phyloP scores from a whole-genome alignment of 2,329 filamentous ascomycete species.

The Penicillium griseofulvum region DNA sequence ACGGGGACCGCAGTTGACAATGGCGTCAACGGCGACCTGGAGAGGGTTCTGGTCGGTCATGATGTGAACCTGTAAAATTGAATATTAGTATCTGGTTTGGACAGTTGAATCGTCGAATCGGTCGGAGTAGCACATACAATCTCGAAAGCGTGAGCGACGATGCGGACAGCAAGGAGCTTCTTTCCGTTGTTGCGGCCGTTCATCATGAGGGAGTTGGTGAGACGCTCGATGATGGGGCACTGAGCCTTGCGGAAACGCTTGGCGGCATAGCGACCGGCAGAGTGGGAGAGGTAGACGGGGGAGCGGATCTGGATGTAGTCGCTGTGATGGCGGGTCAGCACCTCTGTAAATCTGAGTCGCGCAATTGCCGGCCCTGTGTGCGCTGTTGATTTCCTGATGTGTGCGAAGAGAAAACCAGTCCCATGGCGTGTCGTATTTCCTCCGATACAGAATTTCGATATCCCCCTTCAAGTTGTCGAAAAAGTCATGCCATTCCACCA shows the following conservation, averaged over 20 bases:
- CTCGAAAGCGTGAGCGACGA: slow-evolving; percentile 98
- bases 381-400: slow-evolving; percentile 10
- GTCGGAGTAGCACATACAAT: slow-evolving; percentile 69
- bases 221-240: slow-evolving; percentile 99
- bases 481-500: slow-evolving; percentile 11
- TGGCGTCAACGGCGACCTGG: slow-evolving; percentile 98
- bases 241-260: slow-evolving; percentile 99
- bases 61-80: slow-evolving; percentile 79
- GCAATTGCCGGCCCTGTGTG: slow-evolving; percentile 6
- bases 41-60: slow-evolving; percentile 99
- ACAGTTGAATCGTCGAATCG: neutral
- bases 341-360: slow-evolving; percentile 12
- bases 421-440: neutral
- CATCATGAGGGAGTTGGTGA: slow-evolving; percentile 99
- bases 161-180: slow-evolving; percentile 99
- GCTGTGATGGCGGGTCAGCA: slow-evolving; percentile 55
- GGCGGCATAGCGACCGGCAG: slow-evolving; percentile 94
- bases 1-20: slow-evolving; percentile 99
- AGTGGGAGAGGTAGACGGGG: slow-evolving; percentile 98
- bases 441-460: slow-evolving; percentile 3
- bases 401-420: slow-evolving; percentile 3
- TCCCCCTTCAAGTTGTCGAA: slow-evolving; percentile 1
- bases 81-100: slow-evolving; percentile 22
- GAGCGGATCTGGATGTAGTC: slow-evolving; percentile 99
- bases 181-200: slow-evolving; percentile 99